Evolutionary conservation across 306 rosid species (phyloP).

Genomic region (Quercus mongolica): DNA sequence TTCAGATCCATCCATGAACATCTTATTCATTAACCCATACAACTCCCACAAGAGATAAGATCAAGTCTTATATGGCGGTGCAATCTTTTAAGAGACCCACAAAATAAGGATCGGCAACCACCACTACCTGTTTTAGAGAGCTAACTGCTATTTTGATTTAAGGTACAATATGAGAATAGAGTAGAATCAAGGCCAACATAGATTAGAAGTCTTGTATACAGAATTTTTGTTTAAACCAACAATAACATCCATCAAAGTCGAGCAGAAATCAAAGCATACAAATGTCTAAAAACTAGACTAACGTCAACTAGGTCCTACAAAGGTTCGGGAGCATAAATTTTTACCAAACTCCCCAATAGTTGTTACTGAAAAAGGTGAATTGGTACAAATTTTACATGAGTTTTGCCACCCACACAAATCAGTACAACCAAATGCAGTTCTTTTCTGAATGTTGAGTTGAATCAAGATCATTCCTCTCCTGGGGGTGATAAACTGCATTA

Average conservation of each 20-base stretch:
- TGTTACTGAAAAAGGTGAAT: not conserved
- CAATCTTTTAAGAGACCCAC: not conserved
- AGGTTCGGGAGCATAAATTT: not conserved
- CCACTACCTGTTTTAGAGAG: not conserved
- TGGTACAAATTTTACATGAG: slow-evolving; percentile 25
- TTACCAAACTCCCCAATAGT: not conserved
- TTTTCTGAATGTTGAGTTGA: not conserved
- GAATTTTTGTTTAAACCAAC: not conserved
- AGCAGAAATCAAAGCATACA: not conserved
- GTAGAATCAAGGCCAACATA: not conserved
- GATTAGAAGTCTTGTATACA: slow-evolving; percentile 1
- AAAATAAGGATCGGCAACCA: not conserved
- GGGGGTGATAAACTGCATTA: slow-evolving; percentile 71
- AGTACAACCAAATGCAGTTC: slow-evolving; percentile 19
- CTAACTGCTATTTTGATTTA: not conserved
- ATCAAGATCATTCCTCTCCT: slow-evolving; percentile 63
- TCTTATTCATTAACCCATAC: not conserved
- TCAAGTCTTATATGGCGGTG: not conserved
- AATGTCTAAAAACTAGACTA: not conserved
- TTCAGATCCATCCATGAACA: not conserved
- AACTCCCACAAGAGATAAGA: not conserved
- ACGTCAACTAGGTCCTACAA: slow-evolving; percentile 13
- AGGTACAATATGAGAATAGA: not conserved
- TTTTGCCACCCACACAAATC: slow-evolving; percentile 11
- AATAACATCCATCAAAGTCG: not conserved